Conservation (phyloP, 75 land plant genomes). For the Ceratopteris richardii region DNA sequence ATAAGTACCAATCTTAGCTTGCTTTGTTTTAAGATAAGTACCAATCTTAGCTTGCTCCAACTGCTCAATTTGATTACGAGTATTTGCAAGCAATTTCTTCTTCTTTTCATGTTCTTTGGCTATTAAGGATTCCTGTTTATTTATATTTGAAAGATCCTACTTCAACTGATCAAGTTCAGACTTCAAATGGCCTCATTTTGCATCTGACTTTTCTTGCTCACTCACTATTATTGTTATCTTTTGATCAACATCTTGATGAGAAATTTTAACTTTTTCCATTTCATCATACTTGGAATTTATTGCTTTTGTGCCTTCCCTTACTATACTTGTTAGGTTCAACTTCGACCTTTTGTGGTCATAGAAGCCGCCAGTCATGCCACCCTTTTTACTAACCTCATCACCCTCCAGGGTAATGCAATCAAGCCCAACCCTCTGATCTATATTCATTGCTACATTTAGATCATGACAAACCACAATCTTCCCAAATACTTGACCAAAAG, state of each 20-base stretch:
- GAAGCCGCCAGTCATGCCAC: too few species aligned
- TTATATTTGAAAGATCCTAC: conserved; percentile 55
- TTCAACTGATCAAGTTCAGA: conserved; percentile 77
- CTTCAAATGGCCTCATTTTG: conserved; percentile 55
- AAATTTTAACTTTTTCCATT: conserved; percentile 40
- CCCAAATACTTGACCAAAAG: too few species aligned
- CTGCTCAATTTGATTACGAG: conserved; percentile 67
- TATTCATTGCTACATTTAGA: too few species aligned
- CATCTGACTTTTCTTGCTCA: conserved; percentile 74
- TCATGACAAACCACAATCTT: too few species aligned
- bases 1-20: too few species aligned
- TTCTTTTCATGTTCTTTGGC: too few species aligned
- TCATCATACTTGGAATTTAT: conserved; percentile 58
- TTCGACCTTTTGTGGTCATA: conserved; percentile 86
- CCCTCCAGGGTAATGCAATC: conserved; percentile 99
- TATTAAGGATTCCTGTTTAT: too few species aligned
- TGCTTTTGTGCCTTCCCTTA: too few species aligned
- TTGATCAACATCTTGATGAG: conserved; percentile 73
- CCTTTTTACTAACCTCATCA: conserved; percentile 98
- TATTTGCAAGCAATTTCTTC: conserved; percentile 64
- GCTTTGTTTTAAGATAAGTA: too few species aligned
- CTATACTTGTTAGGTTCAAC: conserved; percentile 57
- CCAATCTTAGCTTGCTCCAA: conserved; percentile 80
- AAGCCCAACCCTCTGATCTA: conserved; percentile 86
- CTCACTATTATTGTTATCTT: conserved; percentile 42